These are phyloP conservation scores for Paracorniculantispora psalliotae DNA, from an alignment of 2,329 filamentous ascomycete genomes.

Conservation along the genomic window DNA sequence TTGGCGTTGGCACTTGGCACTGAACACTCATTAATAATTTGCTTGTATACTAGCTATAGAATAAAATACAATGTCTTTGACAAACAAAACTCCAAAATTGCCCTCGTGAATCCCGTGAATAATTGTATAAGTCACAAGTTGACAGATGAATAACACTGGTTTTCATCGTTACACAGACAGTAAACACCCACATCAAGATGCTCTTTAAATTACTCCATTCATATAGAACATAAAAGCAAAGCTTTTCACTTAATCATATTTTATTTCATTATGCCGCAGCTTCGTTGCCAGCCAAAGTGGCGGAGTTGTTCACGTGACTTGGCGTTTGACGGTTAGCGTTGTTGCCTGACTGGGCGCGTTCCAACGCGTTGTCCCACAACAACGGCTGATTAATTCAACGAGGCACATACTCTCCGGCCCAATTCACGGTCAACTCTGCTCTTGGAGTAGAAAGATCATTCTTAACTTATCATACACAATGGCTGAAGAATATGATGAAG, in stretches of 20 bases:
- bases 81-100: not conserved
- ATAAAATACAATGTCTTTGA: not conserved
- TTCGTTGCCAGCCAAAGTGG: not conserved
- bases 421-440: not conserved
- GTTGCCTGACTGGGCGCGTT: constrained; percentile 11
- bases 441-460: not conserved
- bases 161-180: no score
- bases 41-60: constrained; percentile 1
- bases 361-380: constrained; percentile 12
- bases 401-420: not conserved
- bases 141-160: no score
- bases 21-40: constrained; percentile 3
- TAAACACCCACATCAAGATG: no score
- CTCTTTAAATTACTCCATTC: no score
- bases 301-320: constrained; percentile 4
- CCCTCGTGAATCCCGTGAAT: not conserved
- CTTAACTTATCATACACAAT: constrained; percentile 26
- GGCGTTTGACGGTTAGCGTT: constrained; percentile 5
- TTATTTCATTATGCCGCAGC: not conserved
- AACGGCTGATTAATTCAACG: constrained; percentile 4
- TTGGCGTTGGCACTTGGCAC: not conserved
- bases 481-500: constrained; percentile 60
- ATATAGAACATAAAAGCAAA: no score
- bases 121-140: not conserved
- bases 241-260: not conserved